Conservation (phyloP, 495 filamentous ascomycete species). For the Talaromyces liani region DNA sequence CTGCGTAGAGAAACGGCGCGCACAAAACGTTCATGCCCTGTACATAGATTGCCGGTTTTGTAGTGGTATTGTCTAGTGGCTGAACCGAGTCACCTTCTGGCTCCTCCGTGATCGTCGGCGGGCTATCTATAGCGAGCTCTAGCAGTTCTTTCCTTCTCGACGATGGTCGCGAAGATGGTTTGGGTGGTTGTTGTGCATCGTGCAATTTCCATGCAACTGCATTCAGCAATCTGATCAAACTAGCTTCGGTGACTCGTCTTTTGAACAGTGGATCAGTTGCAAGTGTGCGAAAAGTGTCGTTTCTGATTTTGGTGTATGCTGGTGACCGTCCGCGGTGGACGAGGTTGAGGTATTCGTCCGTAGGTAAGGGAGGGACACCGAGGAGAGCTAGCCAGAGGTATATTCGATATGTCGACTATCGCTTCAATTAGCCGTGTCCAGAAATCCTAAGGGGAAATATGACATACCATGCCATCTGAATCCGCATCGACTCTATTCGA, state of each 20-base stretch:
- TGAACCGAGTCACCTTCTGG: conserved; percentile 16
- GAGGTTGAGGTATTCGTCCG: conserved; percentile 80
- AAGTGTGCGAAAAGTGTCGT: conserved; percentile 94
- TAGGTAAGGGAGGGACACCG: conserved; percentile 71
- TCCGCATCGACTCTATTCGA: conserved; percentile 74
- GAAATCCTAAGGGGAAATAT: background rate
- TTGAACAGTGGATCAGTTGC: conserved; percentile 95
- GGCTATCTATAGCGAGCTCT: conserved; percentile 33
- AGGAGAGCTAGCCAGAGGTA: conserved; percentile 95
- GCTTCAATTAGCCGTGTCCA: background rate
- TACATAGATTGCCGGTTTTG: conserved; percentile 79
- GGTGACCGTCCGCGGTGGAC: conserved; percentile 90
- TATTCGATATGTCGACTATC: conserved; percentile 81
- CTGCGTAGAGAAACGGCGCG: conserved; percentile 88
- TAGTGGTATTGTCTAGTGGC: conserved; percentile 6
- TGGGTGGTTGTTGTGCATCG: conserved; percentile 54
- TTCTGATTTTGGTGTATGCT: conserved; percentile 93
- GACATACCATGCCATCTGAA: conserved; percentile 81
- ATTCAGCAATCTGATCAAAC: conserved; percentile 91
- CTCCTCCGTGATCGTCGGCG: conserved; percentile 41
- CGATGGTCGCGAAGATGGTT: conserved; percentile 26
- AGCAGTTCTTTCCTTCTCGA: conserved; percentile 31
- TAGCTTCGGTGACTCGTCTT: conserved; percentile 88
- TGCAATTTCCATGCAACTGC: conserved; percentile 90
- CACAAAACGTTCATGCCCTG: conserved; percentile 49